These are phyloP conservation scores for Chrysanthemum makinoi DNA, from an alignment of 129 eudicot species.

Conservation along the genomic window DNA sequence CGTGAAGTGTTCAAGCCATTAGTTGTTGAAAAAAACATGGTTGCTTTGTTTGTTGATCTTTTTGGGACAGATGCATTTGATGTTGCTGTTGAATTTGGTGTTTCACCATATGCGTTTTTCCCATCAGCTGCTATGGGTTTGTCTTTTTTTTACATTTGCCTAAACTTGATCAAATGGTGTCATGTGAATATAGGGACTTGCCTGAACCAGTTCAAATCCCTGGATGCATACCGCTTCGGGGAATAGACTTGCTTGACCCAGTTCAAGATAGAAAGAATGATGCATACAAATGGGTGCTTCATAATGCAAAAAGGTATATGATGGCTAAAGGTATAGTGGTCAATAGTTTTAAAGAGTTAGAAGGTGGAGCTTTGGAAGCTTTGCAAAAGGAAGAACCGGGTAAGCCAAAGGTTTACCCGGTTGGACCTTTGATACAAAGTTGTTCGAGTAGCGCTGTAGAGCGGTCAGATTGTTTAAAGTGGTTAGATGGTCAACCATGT, in stretches of 20 bases:
- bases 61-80: slow-evolving; percentile 57
- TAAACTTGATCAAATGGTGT: slow-evolving; percentile 39
- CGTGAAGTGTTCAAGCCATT: slow-evolving; percentile 31
- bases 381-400: slow-evolving; percentile 30
- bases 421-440: slow-evolving; percentile 51
- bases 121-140: slow-evolving; percentile 45
- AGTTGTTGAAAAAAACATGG: slow-evolving; percentile 16
- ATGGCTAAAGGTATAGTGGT: slow-evolving; percentile 57
- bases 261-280: slow-evolving; percentile 47
- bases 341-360: slow-evolving; percentile 55
- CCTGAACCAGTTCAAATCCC: slow-evolving; percentile 52
- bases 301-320: slow-evolving; percentile 37
- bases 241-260: slow-evolving; percentile 47
- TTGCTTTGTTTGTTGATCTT: slow-evolving; percentile 45
- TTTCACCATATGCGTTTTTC: slow-evolving; percentile 42
- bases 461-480: slow-evolving; percentile 35
- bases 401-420: slow-evolving; percentile 44
- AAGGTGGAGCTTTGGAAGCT: slow-evolving; percentile 38
- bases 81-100: slow-evolving; percentile 42
- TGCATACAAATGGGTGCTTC: slow-evolving; percentile 54
- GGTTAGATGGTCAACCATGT: slow-evolving; percentile 60
- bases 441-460: slow-evolving; percentile 24
- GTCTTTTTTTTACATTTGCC: slow-evolving; percentile 44
- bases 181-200: slow-evolving; percentile 46
- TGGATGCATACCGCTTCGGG: slow-evolving; percentile 57